Conservation (phyloP, 306 rosid species). For the Rosa rugosa region DNA sequence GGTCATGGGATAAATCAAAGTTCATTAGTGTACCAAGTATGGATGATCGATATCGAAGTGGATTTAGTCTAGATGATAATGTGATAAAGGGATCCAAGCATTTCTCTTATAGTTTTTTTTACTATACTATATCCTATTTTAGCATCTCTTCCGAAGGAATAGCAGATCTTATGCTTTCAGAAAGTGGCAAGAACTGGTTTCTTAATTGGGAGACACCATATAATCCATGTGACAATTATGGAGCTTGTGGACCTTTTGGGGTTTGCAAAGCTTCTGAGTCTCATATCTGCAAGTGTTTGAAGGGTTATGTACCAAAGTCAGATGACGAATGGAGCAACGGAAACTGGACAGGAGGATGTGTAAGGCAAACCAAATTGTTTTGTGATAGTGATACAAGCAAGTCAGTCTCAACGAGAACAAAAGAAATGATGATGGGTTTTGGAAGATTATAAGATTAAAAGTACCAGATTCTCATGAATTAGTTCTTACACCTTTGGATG, state of each 20-base stretch:
- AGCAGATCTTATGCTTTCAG: not conserved
- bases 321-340: conserved; percentile 15
- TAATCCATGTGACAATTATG: conserved; percentile 3
- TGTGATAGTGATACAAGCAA: conserved; percentile 8
- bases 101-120: not conserved
- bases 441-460: too few relatives aligned
- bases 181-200: not conserved
- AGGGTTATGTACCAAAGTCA: conserved; percentile 14
- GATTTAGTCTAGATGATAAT: not conserved
- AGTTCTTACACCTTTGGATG: not conserved
- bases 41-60: not conserved
- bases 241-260: conserved; percentile 14
- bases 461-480: too few relatives aligned
- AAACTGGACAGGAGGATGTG: conserved; percentile 15
- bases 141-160: not conserved
- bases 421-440: too few relatives aligned
- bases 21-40: not conserved
- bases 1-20: not conserved
- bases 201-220: not conserved
- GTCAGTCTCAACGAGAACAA: not conserved
- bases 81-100: not conserved
- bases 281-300: conserved; percentile 12
- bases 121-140: not conserved
- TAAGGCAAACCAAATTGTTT: not conserved
- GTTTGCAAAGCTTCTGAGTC: conserved; percentile 2